These are phyloP conservation scores for Blastobotrys serpentis DNA, from an alignment of 1,139 yeast genomes.

Conservation along the genomic window DNA sequence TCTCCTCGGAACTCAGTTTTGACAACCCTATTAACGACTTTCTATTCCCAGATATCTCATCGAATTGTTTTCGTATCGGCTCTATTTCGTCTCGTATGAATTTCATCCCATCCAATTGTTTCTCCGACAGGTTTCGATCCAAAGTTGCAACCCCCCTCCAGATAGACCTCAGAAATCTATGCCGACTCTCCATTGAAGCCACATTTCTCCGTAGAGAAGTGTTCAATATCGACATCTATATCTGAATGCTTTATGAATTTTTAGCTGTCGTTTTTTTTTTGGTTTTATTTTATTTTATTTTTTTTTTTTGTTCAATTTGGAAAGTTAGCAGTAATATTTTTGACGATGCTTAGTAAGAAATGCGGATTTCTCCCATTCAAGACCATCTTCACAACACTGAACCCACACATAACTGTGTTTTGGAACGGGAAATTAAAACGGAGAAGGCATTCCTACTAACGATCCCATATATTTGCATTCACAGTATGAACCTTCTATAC, in stretches of 20 bases:
- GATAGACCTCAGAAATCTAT: too few species aligned
- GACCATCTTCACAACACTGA: not conserved
- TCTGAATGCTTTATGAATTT: too few species aligned
- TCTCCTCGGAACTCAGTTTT: not conserved
- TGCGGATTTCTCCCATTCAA: conserved; percentile 1
- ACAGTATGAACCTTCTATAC: not conserved
- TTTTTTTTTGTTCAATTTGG: too few species aligned
- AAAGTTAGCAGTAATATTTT: too few species aligned
- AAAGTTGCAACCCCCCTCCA: not conserved
- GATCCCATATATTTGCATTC: too few species aligned
- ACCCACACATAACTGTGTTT: not conserved
- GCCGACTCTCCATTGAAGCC: not conserved
- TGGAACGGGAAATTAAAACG: not conserved
- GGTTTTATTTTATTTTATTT: too few species aligned
- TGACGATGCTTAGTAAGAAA: too few species aligned
- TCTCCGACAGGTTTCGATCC: not conserved
- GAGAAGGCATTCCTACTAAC: not conserved
- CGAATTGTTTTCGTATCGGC: not conserved
- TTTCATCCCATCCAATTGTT: not conserved
- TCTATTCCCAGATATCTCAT: not conserved
- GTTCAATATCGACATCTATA: not conserved
- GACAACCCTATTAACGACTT: not conserved
- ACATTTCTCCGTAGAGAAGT: not conserved
- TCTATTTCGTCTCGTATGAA: conserved; percentile 2
- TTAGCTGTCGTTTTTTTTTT: not conserved